Base-by-base conservation (phyloP, 164 flowering plant genomes). In the Buxus sempervirens region DNA sequence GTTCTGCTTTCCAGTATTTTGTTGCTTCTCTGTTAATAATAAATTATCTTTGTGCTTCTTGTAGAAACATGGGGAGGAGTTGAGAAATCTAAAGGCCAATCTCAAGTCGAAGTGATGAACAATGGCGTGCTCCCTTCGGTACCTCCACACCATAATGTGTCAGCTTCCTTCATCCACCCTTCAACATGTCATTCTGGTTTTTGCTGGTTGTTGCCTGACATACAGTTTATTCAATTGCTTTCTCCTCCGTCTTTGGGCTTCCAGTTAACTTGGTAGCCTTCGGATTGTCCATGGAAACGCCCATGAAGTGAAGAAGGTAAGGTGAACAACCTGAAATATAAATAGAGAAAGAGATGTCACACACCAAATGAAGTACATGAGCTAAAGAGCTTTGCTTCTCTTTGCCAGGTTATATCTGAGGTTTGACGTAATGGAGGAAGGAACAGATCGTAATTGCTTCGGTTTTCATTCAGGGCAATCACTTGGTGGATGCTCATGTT, bases 61-160 rank as follows among this genome's bases (percentile, higher is more conserved):
- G 45, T 64, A 75, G 78, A 65, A 28, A 68, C 78, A 75, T 12
- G 72, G 72, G n/a, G 69, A 71, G 18, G 75, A 71, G 53, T 48
- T 71, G 51, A 71, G 67, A 63, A 71, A 75, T 16, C 69, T 71
- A 6, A 59, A 21, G 69, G 55, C 42, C 58, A 60, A 61, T 21
- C 66, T 63, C 20, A 75, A 75, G 65, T 67, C 27, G 64, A 73
- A 68, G 53, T 73, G 65, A 72, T 63, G 36, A 4, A 6, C 18
- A 45, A 15, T 45, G 2, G 51, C 51, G 2, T 5, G 51, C 51
- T 45, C 13, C 51, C 18, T 10, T 45, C 18, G 51, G 51, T 15
- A 45, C 5, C 10, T 45, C 51, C 51, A 45, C 51, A 10, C 51
- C 2, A 45, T 15, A 45, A 45, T 10, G 18, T 45, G 45, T 41